Conservation (phyloP, 257 asterid genomes). For the Nicotiana tabacum region DNA sequence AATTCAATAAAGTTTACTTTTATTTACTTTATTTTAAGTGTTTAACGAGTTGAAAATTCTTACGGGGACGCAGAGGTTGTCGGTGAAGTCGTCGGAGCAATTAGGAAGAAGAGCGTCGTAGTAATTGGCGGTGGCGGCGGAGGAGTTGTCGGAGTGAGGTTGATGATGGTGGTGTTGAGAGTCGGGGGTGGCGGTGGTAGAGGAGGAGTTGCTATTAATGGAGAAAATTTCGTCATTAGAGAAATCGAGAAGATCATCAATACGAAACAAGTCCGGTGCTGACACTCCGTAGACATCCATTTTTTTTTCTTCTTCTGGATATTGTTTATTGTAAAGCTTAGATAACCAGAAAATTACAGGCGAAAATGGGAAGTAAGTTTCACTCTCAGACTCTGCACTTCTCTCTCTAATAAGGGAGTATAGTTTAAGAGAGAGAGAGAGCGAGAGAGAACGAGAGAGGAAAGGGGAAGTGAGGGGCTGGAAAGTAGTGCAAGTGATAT, state of each 20-base stretch:
- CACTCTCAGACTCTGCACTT: background rate
- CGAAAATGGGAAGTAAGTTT: background rate
- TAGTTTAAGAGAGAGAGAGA: background rate
- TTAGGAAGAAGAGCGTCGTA: conserved; percentile 15
- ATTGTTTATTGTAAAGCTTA: background rate
- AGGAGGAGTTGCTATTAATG: conserved; percentile 25
- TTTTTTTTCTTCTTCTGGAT: background rate
- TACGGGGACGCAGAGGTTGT: conserved; percentile 51
- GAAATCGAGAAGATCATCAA: conserved; percentile 61
- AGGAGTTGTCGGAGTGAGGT: conserved; percentile 16
- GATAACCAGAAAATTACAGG: background rate
- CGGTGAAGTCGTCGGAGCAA: conserved; percentile 34
- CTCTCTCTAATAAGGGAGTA: conserved; percentile 3
- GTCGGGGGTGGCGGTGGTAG: background rate
- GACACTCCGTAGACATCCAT: conserved; percentile 58
- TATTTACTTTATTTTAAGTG: background rate
- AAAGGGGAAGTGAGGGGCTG: background rate
- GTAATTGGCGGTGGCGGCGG: background rate
- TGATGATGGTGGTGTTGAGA: conserved; percentile 30
- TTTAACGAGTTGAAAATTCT: background rate
- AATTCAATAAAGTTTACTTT: too few species aligned
- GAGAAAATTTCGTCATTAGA: conserved; percentile 46
- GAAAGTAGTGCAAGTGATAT: background rate
- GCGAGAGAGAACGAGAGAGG: background rate
- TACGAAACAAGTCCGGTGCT: conserved; percentile 20